Evolutionary conservation across 345 rosid species (phyloP), one percentile per base, ranked within the genome.

Genomic region (Eucalyptus polyanthemos): DNA sequence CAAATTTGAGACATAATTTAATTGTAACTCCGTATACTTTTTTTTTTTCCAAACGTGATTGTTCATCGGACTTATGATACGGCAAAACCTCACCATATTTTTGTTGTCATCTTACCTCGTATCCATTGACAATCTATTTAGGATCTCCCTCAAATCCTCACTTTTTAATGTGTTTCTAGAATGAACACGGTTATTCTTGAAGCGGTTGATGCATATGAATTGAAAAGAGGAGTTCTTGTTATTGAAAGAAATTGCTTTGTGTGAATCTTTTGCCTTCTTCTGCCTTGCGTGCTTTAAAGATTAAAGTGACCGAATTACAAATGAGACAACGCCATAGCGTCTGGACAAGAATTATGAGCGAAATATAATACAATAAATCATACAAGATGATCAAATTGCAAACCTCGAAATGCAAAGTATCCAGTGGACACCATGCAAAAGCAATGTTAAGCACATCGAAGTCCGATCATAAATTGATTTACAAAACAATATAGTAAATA

Each of bases 21-120:
- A 58, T 25, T 1, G 4, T 62, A 4, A 14, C 17, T 29, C 34
- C 3, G 0, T 29, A 6, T n/a, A 62, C 3, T 49, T 49, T 11
- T 27, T 25, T 27, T 56, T 50, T 62, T 3, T 51, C 3, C 1
- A 29, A 62, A 62, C 34, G 17, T 62, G 34, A 62, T 62, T 14
- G 16, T 6, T 62, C 9, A 1, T 62, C 9, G 9, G n/a, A 62
- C 31, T 6, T 14, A 13, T 62, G 2, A 29, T 29, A 15, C 5
- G 31, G 5, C 69, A 62, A 29, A 62, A 62, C 34, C 72, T 62
- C 72, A 13, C 37, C 72, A 34, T 4, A 62, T 31, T 62, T 62
- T 62, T 62, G 72, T 14, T 62, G 72, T 62, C 72, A 62, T 62
- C 34, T 29, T 62, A 4, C 37, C 17, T 29, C 34, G 34, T 62